Evolutionary conservation across 2,329 filamentous ascomycete genomes (phyloP), one percentile per base, ranked within the genome.

Genomic region (Orbilia javanica): DNA sequence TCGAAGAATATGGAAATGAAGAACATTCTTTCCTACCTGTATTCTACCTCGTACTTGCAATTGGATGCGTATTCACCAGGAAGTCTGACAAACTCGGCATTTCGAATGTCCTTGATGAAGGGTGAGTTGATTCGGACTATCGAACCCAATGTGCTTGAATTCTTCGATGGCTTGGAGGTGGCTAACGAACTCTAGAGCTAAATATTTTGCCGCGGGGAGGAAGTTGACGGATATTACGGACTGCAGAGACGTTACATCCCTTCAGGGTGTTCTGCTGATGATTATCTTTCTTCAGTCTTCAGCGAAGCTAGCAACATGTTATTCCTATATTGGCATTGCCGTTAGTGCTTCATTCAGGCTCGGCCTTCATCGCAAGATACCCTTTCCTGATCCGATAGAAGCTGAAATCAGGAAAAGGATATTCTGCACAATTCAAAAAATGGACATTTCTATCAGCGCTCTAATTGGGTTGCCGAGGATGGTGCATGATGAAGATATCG

Each of bases 221-320:
- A 85, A 88, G 50, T 86, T 94, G 72, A 85, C 94, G 57, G 87
- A 88, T 79, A 85, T 88, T 44, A 88, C 87, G 0, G 86, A 88
- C 79, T 79, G 75, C 36, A 64, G 92, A 55, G 92, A 94, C 82
- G 86, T 95, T 50, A 88, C 87, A 20, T 92, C 92, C 0, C 85
- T 95, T 7, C 92, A 96, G 83, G 89, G 91, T 1, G 87, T 96
- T 5, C 85, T 94, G 20, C 94, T 93, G 83, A 92, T 94, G 88
- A 91, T 94, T 60, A 85, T 95, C 1, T 96, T 94, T 82, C 86
- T 95, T 0, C 93, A 96, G 82, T 90, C 91, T 1, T 92, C 93
- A 1, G 92, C 92, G 8, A 93, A 93, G 82, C 85, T 95, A 31
- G 92, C 90, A 82, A 91, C 90, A 8, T 95, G 92, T 82, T 95